Percentiles rank a stretch among this genome's conserved stretches.
These are phyloP conservation scores for Rhododendron henanense DNA, from an alignment of 148 eudicot species.

Conservation along the genomic window DNA sequence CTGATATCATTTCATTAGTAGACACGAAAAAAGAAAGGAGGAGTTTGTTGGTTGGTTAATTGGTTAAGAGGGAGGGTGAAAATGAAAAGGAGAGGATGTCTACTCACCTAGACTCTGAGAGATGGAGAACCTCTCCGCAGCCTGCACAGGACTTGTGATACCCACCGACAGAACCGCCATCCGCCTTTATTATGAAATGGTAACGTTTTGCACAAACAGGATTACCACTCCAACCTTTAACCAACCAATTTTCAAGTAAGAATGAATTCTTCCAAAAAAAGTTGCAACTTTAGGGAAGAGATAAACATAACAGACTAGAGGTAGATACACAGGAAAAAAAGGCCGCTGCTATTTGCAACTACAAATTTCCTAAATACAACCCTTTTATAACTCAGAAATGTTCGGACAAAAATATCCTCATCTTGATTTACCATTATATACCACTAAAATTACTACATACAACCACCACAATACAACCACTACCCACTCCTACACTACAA, in stretches of 20 bases:
- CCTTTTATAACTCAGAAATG: too few species aligned
- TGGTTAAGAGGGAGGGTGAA: neutral
- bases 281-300: neutral
- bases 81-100: neutral
- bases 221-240: constrained; percentile 70
- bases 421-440: too few species aligned
- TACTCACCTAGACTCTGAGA: constrained; percentile 72
- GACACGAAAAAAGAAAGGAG: neutral
- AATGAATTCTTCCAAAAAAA: neutral
- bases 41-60: neutral
- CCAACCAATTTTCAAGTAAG: constrained; percentile 5
- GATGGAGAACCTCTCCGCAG: constrained; percentile 56
- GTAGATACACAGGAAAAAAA: neutral
- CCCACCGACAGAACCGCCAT: constrained; percentile 77
- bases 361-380: too few species aligned
- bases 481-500: too few species aligned
- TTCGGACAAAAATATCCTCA: too few species aligned
- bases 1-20: neutral
- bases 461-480: too few species aligned
- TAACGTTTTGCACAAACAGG: constrained; percentile 62
- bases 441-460: too few species aligned
- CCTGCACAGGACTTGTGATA: constrained; percentile 66
- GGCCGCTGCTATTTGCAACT: too few species aligned
- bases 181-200: constrained; percentile 57
- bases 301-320: neutral